Evolutionary conservation across 805 yeast genomes (phyloP).

Genomic region (Debaryomyces prosopidis): DNA sequence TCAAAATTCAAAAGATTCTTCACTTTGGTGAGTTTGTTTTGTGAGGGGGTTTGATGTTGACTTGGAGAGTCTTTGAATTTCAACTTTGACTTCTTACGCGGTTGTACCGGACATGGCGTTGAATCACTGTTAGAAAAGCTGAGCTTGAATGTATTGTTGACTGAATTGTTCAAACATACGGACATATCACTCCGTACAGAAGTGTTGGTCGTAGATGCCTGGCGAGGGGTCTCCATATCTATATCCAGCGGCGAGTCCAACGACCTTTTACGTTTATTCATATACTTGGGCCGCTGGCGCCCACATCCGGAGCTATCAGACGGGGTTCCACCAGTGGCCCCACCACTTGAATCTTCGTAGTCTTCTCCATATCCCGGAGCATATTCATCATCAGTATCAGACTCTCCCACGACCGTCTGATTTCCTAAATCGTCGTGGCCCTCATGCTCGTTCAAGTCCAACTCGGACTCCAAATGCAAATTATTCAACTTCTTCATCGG

Average conservation of each 20-base stretch:
- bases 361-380: slow-evolving; percentile 16
- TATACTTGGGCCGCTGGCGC: slow-evolving; percentile 17
- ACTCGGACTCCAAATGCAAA: slow-evolving; percentile 26
- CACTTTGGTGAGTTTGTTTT: slow-evolving; percentile 13
- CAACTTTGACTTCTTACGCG: slow-evolving; percentile 36
- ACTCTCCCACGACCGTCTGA: neutral
- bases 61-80: slow-evolving; percentile 20
- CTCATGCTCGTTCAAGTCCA: neutral
- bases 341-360: slow-evolving; percentile 1
- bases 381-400: slow-evolving; percentile 6
- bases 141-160: slow-evolving; percentile 13
- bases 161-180: slow-evolving; percentile 5
- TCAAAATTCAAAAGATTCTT: slow-evolving; percentile 31
- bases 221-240: slow-evolving; percentile 10
- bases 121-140: slow-evolving; percentile 39
- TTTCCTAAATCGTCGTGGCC: neutral
- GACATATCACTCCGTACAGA: slow-evolving; percentile 10
- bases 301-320: neutral
- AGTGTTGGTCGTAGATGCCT: slow-evolving; percentile 2
- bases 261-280: slow-evolving; percentile 26
- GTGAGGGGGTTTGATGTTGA: slow-evolving; percentile 8
- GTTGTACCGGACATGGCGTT: slow-evolving; percentile 45
- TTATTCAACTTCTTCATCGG: slow-evolving; percentile 38
- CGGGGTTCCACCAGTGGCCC: too few species aligned
- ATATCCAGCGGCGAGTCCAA: slow-evolving; percentile 26